Base-by-base conservation (phyloP, 306 rosid species). In the Nissolia schottii region DNA sequence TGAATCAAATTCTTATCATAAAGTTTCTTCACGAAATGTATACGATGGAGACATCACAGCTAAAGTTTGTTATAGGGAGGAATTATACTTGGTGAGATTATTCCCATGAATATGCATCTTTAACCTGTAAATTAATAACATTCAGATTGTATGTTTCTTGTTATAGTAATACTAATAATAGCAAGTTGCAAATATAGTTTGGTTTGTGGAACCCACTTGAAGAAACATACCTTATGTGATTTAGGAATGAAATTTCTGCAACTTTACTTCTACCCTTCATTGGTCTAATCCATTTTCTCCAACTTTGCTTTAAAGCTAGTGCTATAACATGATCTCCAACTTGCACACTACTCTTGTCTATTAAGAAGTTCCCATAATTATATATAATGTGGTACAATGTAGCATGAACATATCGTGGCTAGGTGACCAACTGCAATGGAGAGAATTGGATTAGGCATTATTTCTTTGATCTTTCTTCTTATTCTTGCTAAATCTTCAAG, bases 241-340 rank as follows among this genome's bases (percentile, higher is more conserved):
- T 16, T 31, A 48, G 29, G 13, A 55, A 19, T 63, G 46, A 77
- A 45, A 62, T 49, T 15, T 69, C 59, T 68, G 67, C 77, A 82
- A 76, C 84, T 79, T 81, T 79, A 73, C 86, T 85, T 70, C 78
- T 79, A 81, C 85, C 86, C 82, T 75, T 82, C 63, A 58, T 19
- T 73, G 67, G 14, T 61, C 54, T 25, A 51, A n/a, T 59, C 61
- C 72, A 70, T 54, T 78, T 78, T 14, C 24, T 77, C 23, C 34
- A 54, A 28, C 99, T 85, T 91, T 51, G 89, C 95, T 91, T 91
- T 72, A 67, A 93, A 91, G 98, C 55, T 75, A 83, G 80, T 63
- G 22, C 23, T 28, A 57, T 32, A 66, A 75, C 79, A 45, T 67
- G 73, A 71, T 79, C 54, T 68, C 81, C 66, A 34, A n/a, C 87